Conservation (phyloP, 164 flowering plant genomes). For the Tinospora cordifolia region DNA sequence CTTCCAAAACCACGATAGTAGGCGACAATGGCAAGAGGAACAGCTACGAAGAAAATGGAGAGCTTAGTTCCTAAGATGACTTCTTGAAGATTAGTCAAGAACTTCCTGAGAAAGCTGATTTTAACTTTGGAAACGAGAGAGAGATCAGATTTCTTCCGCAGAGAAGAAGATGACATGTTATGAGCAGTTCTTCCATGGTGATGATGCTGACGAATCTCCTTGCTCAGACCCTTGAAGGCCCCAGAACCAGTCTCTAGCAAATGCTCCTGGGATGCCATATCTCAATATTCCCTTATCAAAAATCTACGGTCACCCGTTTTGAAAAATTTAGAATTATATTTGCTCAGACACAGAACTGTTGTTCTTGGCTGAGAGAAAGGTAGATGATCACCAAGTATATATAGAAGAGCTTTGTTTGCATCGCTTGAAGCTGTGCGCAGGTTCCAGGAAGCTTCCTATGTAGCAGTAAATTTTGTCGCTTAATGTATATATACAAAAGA, state of each 20-base stretch:
- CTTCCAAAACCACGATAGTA: conserved; percentile 36
- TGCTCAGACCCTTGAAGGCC: conserved; percentile 30
- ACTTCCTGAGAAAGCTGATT: conserved; percentile 19
- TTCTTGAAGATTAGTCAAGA: conserved; percentile 55
- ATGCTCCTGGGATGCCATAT: conserved; percentile 15
- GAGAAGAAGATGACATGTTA: conserved; percentile 61
- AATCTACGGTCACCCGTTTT: no score
- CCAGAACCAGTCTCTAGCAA: conserved; percentile 14
- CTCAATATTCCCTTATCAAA: background rate
- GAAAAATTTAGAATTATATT: no score
- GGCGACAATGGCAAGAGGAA: conserved; percentile 63
- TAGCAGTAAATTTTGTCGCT: no score
- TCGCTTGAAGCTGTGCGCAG: no score
- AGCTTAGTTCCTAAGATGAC: conserved; percentile 76
- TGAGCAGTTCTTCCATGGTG: conserved; percentile 68
- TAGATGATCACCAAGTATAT: no score
- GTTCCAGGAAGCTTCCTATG: no score
- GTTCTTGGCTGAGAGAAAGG: no score
- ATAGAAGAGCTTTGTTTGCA: no score
- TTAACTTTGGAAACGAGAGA: conserved; percentile 38
- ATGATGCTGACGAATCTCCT: conserved; percentile 23
- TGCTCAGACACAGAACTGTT: no score
- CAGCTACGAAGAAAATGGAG: conserved; percentile 51
- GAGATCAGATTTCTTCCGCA: conserved; percentile 65
- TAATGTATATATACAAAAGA: no score